Conservation (phyloP, 148 eudicot genomes). For the Oxyria digyna region DNA sequence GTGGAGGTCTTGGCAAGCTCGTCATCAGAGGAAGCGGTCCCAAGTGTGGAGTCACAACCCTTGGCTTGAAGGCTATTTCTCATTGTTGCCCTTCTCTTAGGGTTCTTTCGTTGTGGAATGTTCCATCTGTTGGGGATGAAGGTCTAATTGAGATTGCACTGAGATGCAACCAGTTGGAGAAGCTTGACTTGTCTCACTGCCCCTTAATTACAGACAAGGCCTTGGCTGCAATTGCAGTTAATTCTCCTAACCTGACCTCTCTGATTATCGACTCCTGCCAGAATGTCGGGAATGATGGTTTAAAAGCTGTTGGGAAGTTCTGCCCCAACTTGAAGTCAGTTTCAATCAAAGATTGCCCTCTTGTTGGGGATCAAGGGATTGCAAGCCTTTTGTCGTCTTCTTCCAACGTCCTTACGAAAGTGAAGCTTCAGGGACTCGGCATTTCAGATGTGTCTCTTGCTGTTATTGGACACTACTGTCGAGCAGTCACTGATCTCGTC, state of each 20-base stretch:
- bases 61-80: slow-evolving; percentile 68
- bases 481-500: slow-evolving; percentile 43
- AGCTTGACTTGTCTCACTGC: slow-evolving; percentile 63
- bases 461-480: slow-evolving; percentile 74
- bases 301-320: slow-evolving; percentile 50
- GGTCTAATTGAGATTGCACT: slow-evolving; percentile 69
- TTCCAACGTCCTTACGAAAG: slow-evolving; percentile 28
- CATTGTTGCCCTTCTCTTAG: slow-evolving; percentile 66
- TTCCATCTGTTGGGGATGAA: slow-evolving; percentile 61
- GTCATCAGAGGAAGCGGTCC: slow-evolving; percentile 44
- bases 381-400: slow-evolving; percentile 52
- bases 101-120: slow-evolving; percentile 60
- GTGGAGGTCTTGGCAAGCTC: slow-evolving; percentile 84
- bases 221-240: slow-evolving; percentile 48
- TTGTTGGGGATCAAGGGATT: slow-evolving; percentile 75
- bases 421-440: slow-evolving; percentile 58
- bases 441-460: slow-evolving; percentile 75
- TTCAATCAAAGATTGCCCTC: slow-evolving; percentile 58
- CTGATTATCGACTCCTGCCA: slow-evolving; percentile 48
- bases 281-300: slow-evolving; percentile 45
- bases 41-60: slow-evolving; percentile 39
- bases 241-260: slow-evolving; percentile 44
- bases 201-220: slow-evolving; percentile 56
- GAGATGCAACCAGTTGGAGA: slow-evolving; percentile 49
- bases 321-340: slow-evolving; percentile 47